Evolutionary conservation across 169 alveolate species (phyloP).

Genomic region (Cystoisospora suis): DNA sequence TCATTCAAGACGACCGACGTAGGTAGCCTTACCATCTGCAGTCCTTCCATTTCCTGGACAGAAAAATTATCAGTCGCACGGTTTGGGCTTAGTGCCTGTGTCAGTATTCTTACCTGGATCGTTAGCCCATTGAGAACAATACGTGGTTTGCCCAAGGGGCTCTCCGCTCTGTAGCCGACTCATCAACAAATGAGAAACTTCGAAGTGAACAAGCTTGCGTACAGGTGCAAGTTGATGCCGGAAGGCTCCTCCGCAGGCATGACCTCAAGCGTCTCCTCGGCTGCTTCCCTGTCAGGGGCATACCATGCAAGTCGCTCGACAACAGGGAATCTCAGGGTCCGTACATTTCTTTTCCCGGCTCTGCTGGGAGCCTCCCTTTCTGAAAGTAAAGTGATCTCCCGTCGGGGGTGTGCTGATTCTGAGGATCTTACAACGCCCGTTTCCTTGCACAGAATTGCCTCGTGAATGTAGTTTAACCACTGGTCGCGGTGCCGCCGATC

Average conservation of each 20-base stretch:
- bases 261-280: background rate
- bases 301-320: background rate
- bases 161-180: constrained; percentile 27
- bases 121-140: constrained; percentile 46
- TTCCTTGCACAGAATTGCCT: constrained; percentile 47
- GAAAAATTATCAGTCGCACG: no score
- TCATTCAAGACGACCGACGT: background rate
- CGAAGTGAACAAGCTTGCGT: background rate
- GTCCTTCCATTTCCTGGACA: constrained; percentile 52
- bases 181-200: background rate
- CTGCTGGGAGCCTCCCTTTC: constrained; percentile 64
- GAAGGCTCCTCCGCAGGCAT: constrained; percentile 50
- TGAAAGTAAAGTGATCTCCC: background rate
- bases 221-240: constrained; percentile 57
- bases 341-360: constrained; percentile 55
- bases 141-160: constrained; percentile 55
- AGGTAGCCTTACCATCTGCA: constrained; percentile 25
- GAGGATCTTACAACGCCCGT: constrained; percentile 42
- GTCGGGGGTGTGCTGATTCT: background rate
- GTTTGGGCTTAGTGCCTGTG: no score
- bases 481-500: constrained; percentile 27
- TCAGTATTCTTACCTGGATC: constrained; percentile 40
- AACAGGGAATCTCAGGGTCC: background rate
- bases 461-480: constrained; percentile 54
- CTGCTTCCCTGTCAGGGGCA: constrained; percentile 25